These are phyloP conservation scores for Podospora comata DNA, from an alignment of 495 filamentous ascomycete species.

Conservation along the genomic window DNA sequence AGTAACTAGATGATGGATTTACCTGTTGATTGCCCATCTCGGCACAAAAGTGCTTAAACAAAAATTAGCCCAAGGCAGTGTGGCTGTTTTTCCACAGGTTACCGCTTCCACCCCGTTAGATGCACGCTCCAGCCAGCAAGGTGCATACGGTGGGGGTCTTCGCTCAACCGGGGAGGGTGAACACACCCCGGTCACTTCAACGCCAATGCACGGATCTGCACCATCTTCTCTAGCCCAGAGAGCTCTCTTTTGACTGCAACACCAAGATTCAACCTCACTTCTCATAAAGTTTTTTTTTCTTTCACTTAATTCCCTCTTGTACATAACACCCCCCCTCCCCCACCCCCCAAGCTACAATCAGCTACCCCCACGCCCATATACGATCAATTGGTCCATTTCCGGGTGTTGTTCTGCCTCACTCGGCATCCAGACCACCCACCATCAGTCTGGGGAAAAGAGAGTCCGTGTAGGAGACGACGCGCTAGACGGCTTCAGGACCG, in stretches of 20 bases:
- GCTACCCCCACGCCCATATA: not conserved
- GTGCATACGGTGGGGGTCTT: conserved; percentile 8
- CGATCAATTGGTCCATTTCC: not conserved
- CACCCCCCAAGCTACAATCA: not conserved
- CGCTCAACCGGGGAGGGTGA: conserved; percentile 12
- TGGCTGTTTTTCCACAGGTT: not conserved
- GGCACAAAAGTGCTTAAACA: not conserved
- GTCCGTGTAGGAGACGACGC: not conserved
- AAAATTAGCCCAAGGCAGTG: not conserved
- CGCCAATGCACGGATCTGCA: conserved; percentile 31
- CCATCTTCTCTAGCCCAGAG: conserved; percentile 8
- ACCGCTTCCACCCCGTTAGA: conserved; percentile 8
- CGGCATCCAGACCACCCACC: not conserved
- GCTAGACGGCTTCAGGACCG: not conserved
- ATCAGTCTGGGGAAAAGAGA: not conserved
- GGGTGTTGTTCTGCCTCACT: not conserved
- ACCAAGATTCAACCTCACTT: conserved; percentile 6
- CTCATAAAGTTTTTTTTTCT: not conserved
- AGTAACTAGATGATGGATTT: not conserved
- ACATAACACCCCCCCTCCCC: not conserved
- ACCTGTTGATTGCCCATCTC: not conserved
- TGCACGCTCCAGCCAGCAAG: conserved; percentile 1
- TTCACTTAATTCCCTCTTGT: conserved; percentile 6
- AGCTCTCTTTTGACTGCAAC: conserved; percentile 33
- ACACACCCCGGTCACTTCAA: conserved; percentile 3